phyloP scores from a whole-genome alignment of 176 grass and related monocot species.

The Triticum turgidum region DNA sequence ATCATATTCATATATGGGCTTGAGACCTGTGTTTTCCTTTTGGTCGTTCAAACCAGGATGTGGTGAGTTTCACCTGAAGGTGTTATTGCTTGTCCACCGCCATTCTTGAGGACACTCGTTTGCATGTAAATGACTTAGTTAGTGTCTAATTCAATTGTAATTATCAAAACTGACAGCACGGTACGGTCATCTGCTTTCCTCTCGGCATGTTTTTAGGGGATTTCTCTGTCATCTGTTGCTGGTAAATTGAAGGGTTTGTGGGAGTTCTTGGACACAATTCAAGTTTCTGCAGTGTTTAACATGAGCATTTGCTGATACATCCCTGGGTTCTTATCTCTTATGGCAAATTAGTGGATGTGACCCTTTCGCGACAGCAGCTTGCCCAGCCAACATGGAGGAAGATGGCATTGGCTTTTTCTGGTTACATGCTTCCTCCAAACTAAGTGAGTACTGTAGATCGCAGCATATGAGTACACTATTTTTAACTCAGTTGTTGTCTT shows the following conservation, averaged over 20 bases:
- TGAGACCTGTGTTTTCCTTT: conserved; percentile 35
- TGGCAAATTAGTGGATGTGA: neutral
- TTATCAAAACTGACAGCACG: conserved; percentile 26
- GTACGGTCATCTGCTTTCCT: neutral
- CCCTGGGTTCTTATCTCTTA: neutral
- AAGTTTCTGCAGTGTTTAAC: neutral
- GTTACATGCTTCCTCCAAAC: neutral
- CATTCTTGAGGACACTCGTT: conserved; percentile 2
- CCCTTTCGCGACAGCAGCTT: neutral
- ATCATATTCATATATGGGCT: conserved; percentile 91
- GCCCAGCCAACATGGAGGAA: neutral
- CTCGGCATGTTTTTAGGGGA: neutral
- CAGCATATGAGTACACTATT: neutral
- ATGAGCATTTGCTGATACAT: neutral
- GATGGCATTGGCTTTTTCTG: neutral
- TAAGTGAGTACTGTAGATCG: neutral
- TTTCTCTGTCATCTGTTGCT: neutral
- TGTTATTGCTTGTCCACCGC: neutral
- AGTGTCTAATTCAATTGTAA: conserved; percentile 29
- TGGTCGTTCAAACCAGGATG: conserved; percentile 6
- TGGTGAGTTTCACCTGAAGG: neutral
- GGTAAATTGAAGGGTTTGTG: neutral
- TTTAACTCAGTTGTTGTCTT: neutral
- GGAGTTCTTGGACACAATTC: neutral
- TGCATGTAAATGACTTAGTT: conserved; percentile 31